These are phyloP conservation scores for Neckera pumila DNA, from an alignment of 225 moss, liverwort and hornwort species.

Conservation along the genomic window DNA sequence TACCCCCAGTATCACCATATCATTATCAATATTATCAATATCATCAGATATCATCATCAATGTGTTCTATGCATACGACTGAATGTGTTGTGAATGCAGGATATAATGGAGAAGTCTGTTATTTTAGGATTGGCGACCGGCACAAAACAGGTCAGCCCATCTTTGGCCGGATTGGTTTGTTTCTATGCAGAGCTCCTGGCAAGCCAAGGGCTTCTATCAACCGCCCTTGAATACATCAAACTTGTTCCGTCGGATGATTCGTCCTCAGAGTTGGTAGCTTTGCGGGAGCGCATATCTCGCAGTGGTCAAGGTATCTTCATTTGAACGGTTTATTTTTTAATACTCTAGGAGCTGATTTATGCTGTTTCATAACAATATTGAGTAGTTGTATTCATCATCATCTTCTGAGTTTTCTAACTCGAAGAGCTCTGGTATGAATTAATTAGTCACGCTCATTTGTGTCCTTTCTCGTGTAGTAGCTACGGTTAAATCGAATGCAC, in stretches of 20 bases:
- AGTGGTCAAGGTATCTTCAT: slow-evolving; percentile 53
- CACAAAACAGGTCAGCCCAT: slow-evolving; percentile 68
- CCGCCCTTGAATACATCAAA: slow-evolving; percentile 86
- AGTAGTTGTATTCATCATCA: neutral
- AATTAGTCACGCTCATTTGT: neutral
- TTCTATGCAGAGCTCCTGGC: slow-evolving; percentile 90
- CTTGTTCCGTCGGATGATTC: slow-evolving; percentile 71
- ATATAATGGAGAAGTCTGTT: slow-evolving; percentile 93
- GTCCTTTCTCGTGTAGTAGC: slow-evolving; percentile 17
- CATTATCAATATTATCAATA: neutral
- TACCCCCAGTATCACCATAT: neutral
- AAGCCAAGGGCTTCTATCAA: slow-evolving; percentile 81
- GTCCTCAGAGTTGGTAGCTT: slow-evolving; percentile 50
- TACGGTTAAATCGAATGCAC: slow-evolving; percentile 22
- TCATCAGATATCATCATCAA: neutral
- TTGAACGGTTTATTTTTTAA: neutral
- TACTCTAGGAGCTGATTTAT: neutral
- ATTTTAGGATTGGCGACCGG: slow-evolving; percentile 89
- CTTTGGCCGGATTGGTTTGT: slow-evolving; percentile 75
- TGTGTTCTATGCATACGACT: neutral
- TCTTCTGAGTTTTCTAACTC: neutral
- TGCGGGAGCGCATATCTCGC: slow-evolving; percentile 73
- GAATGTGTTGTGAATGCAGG: slow-evolving; percentile 30
- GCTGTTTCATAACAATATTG: neutral
- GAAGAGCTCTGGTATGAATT: neutral